Conservation (phyloP, 768 basidiomycete species). For the Suillus bovinus region DNA sequence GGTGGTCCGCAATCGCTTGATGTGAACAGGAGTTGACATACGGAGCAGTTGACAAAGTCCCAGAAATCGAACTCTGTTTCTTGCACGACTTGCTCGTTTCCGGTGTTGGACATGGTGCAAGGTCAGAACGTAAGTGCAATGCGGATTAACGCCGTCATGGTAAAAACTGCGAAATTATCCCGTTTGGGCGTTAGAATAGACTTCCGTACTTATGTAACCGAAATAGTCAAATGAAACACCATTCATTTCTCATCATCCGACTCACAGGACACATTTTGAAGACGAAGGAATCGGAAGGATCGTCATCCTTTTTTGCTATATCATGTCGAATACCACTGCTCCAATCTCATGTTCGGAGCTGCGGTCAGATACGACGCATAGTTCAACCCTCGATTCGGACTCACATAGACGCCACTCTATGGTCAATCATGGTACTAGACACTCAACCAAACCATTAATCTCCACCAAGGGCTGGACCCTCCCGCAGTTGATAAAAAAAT, state of each 20-base stretch:
- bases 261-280: background rate
- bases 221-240: background rate
- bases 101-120: conserved; percentile 4
- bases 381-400: background rate
- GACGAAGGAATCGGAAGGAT: background rate
- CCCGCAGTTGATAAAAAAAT: conserved; percentile 36
- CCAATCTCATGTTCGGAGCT: background rate
- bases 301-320: background rate
- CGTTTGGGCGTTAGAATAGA: background rate
- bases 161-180: background rate
- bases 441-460: conserved; percentile 16
- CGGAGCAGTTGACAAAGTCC: conserved; percentile 74
- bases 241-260: too few species aligned
- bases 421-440: conserved; percentile 12
- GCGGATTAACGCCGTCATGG: too few species aligned
- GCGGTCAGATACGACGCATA: too few species aligned
- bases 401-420: background rate
- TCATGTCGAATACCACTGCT: conserved; percentile 1
- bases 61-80: conserved; percentile 61
- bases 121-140: background rate
- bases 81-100: conserved; percentile 11
- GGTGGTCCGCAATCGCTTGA: conserved; percentile 51
- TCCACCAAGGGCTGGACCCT: conserved; percentile 57
- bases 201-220: background rate
- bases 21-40: conserved; percentile 68